phyloP scores from a whole-genome alignment of 2,329 filamentous ascomycete species.

The Botryotinia convoluta region DNA sequence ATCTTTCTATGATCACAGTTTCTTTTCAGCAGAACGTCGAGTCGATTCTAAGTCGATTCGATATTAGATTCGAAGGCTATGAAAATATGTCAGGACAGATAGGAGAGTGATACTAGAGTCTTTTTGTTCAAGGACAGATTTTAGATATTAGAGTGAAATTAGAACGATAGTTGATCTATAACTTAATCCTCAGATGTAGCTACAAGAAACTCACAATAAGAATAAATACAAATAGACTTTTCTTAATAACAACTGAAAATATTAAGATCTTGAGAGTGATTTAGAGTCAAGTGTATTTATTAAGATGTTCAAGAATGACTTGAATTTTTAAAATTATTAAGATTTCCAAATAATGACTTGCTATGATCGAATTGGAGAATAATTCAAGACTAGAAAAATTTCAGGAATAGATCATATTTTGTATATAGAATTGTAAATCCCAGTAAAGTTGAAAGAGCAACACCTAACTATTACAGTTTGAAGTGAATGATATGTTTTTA shows the following conservation, averaged over 20 bases:
- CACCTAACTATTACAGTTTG: not conserved
- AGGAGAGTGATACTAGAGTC: not conserved
- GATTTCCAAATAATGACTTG: not conserved
- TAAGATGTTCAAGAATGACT: not conserved
- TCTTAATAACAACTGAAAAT: not conserved
- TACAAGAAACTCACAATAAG: conserved; percentile 11
- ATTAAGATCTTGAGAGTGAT: not conserved
- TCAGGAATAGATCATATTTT: not conserved
- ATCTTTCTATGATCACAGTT: not conserved
- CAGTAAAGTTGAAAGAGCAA: not conserved
- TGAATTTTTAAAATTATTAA: not conserved
- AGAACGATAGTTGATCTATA: not conserved
- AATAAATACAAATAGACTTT: not conserved
- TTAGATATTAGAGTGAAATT: not conserved
- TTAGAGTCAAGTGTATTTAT: not conserved
- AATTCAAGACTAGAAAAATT: not conserved
- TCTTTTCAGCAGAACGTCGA: not conserved
- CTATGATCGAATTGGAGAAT: not conserved
- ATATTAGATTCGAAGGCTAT: not conserved
- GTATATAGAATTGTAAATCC: not conserved
- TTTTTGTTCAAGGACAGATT: not conserved
- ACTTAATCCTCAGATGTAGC: not conserved
- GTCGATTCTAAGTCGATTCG: not conserved
- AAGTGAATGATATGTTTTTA: not conserved
- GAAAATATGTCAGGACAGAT: not conserved